Percentiles rank a stretch among this genome's conserved stretches.
phyloP scores from a whole-genome alignment of 345 rosid species.

The Rubroshorea leprosula region DNA sequence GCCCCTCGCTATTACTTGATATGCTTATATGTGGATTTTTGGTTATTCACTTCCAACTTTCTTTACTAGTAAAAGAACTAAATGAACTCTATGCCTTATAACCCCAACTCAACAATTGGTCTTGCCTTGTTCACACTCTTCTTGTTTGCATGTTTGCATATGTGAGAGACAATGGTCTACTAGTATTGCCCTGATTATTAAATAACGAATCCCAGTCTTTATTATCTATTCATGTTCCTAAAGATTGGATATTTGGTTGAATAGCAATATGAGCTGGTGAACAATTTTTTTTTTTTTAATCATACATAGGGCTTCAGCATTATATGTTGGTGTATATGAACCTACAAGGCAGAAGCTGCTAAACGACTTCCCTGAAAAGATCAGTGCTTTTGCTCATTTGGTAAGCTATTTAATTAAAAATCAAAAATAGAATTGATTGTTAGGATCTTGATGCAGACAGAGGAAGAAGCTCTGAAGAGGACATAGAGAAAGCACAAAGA shows the following conservation, averaged over 20 bases:
- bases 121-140: neutral
- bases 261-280: constrained; percentile 12
- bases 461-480: neutral
- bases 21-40: neutral
- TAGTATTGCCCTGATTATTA: neutral
- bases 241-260: neutral
- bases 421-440: neutral
- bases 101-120: too few relatives aligned
- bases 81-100: neutral
- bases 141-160: neutral
- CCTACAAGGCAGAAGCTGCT: constrained; percentile 56
- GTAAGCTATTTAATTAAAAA: constrained; percentile 27
- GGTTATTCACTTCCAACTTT: too few relatives aligned
- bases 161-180: neutral
- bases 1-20: neutral
- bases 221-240: neutral
- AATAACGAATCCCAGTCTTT: neutral
- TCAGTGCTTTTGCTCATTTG: constrained; percentile 59
- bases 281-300: neutral
- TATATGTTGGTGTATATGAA: constrained; percentile 68
- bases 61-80: too few relatives aligned
- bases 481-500: too few relatives aligned
- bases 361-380: constrained; percentile 45
- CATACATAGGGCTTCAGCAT: constrained; percentile 54
- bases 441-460: too few relatives aligned